These are phyloP conservation scores for Drechslerella coelobrocha DNA, from an alignment of 2,329 filamentous ascomycete species.

Conservation along the genomic window DNA sequence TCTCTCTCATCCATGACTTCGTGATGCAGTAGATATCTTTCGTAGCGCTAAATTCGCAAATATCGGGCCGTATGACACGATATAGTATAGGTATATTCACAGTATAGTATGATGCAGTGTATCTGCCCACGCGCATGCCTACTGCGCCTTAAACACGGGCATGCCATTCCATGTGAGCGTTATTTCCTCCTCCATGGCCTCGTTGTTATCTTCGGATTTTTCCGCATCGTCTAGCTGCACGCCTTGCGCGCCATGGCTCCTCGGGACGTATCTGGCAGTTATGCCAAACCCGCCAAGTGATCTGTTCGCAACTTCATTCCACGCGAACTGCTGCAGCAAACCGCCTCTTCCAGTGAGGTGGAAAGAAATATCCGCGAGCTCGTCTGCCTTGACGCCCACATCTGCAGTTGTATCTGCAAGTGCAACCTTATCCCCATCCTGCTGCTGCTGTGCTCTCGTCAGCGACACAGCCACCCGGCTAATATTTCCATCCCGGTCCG, in stretches of 20 bases:
- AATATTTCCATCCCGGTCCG: neutral
- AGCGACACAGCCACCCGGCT: neutral
- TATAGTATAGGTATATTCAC: too few relatives aligned
- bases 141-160: conserved; percentile 19
- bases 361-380: conserved; percentile 11
- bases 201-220: neutral
- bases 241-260: conserved; percentile 10
- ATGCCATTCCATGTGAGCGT: conserved; percentile 38
- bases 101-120: too few relatives aligned
- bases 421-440: too few relatives aligned
- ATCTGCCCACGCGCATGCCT: neutral
- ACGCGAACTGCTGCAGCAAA: conserved; percentile 42
- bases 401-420: too few relatives aligned
- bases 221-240: conserved; percentile 11
- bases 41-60: too few relatives aligned
- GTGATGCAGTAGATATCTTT: too few relatives aligned
- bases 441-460: neutral
- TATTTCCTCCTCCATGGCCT: conserved; percentile 38
- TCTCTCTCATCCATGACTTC: too few relatives aligned
- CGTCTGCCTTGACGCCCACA: too few relatives aligned
- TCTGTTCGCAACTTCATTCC: conserved; percentile 44
- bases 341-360: conserved; percentile 33
- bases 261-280: conserved; percentile 33
- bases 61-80: too few relatives aligned
- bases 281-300: conserved; percentile 40